Base-by-base conservation (phyloP, 345 rosid genomes). In the Boechera divaricarpa region DNA sequence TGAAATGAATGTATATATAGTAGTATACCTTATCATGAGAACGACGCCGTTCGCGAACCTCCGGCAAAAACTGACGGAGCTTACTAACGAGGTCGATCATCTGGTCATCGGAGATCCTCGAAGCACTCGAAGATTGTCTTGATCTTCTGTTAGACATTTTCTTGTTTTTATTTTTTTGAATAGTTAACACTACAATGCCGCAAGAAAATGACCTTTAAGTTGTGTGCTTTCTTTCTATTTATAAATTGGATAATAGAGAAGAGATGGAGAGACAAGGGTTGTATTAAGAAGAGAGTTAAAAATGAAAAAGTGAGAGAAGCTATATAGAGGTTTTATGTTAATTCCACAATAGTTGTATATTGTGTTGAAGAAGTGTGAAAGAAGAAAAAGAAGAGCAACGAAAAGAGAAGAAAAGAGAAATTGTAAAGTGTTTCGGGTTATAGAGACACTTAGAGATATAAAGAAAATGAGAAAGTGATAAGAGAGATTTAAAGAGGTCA, bases 131-230 rank as follows among this genome's bases (percentile, higher is more conserved):
- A 32, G 94, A 76, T 58, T 89, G 91, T 67, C 90, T 82, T 5
- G 98, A 83, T 81, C 97, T 89, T 83, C 95, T 81, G 87, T 83
- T 85, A 4, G 98, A 89, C 98, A 93, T 91, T 62, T 31, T 77
- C 63, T 69, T 41, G 32, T 21, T 31, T 41, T 33, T 15, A 5
- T 10, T 69, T 76, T 21, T 24, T 10, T 77, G 36, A 56, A 71
- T 54, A 55, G 47, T 31, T 44, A 35, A 70, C 52, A 63, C 62
- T 56, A 65, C 53, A 77, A 72, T 64, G 73, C 72, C 21, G 52
- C 45, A 47, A 66, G 61, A 78, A 38, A 71, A 58, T 26, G 15
- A 75, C 21, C 33, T 48, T 51, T 41, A 54, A 18, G 29, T 7
- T 62, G 58, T 18, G 52, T 61, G 28, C 4, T 67, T 47, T 66